phyloP scores from a whole-genome alignment of 1,284 basidiomycete species.

The Apiotrichum veenhuisii region DNA sequence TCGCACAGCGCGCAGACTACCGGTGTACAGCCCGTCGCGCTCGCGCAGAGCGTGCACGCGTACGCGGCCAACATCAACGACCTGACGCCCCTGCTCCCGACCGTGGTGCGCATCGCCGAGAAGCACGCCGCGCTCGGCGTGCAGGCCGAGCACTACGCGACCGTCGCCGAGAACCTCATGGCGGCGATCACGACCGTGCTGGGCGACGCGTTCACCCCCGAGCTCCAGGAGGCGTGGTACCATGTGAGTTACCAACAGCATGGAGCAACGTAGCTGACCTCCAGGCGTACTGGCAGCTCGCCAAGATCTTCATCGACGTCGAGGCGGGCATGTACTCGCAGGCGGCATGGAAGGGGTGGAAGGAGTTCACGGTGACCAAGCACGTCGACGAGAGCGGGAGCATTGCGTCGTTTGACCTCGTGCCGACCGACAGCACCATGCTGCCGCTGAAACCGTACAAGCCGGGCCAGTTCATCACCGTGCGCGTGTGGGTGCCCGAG shows the following conservation, averaged over 20 bases:
- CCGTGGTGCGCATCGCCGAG: conserved; percentile 36
- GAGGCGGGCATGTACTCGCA: conserved; percentile 33
- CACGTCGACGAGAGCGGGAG: conserved; percentile 28
- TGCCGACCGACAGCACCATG: conserved; percentile 25
- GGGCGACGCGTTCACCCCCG: conserved; percentile 36
- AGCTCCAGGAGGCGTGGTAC: conserved; percentile 37
- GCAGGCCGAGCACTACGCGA: conserved; percentile 34
- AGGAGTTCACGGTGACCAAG: conserved; percentile 28
- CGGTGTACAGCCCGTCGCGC: conserved; percentile 30
- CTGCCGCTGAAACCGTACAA: conserved; percentile 28
- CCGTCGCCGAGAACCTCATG: conserved; percentile 37
- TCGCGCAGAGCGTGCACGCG: conserved; percentile 35
- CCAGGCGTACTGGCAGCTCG: conserved; percentile 23
- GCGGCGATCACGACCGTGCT: conserved; percentile 33
- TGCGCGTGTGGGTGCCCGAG: conserved; percentile 19
- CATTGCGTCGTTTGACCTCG: conserved; percentile 33
- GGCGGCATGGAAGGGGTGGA: conserved; percentile 31
- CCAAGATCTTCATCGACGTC: conserved; percentile 36
- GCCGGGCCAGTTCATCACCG: conserved; percentile 39
- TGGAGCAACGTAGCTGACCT: not conserved
- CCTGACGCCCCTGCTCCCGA: conserved; percentile 31
- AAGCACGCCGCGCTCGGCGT: conserved; percentile 40
- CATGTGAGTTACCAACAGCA: conserved; percentile 6
- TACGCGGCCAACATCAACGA: conserved; percentile 43
- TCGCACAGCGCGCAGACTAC: conserved; percentile 27